These are phyloP conservation scores for Beta corolliflora DNA, from an alignment of 179 eudicot species.

Conservation along the genomic window DNA sequence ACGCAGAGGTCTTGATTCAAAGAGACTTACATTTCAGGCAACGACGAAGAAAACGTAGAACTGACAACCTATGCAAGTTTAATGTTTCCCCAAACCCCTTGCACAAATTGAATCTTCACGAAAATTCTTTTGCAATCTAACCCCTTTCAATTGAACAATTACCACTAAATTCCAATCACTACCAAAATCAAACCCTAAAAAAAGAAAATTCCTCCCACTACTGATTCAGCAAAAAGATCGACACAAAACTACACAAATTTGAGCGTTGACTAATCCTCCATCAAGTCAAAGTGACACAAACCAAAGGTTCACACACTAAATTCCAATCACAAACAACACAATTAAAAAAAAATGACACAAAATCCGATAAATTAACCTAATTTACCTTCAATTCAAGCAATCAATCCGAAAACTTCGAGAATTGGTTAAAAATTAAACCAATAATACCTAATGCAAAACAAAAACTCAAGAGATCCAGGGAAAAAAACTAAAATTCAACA, in stretches of 20 bases:
- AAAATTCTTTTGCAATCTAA: too few relatives aligned
- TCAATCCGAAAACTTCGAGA: background rate
- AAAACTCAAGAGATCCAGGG: background rate
- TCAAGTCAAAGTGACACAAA: background rate
- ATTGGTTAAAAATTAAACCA: background rate
- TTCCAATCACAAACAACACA: background rate
- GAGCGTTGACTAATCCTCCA: background rate
- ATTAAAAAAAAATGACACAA: background rate
- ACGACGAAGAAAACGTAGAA: too few relatives aligned
- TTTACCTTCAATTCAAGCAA: background rate
- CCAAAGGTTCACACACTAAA: background rate
- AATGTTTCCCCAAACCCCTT: too few relatives aligned
- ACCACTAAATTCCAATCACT: background rate
- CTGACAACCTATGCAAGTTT: too few relatives aligned
- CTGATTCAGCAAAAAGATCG: background rate
- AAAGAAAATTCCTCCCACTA: too few relatives aligned
- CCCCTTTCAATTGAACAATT: too few relatives aligned
- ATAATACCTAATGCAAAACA: background rate
- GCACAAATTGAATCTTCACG: too few relatives aligned
- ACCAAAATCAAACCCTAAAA: background rate
- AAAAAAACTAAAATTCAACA: background rate
- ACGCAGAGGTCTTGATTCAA: too few relatives aligned
- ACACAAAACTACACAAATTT: background rate
- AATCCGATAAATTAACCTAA: constrained; percentile 1
- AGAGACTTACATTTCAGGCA: too few relatives aligned